Conservation (phyloP, 352 stramenopile genomes). For the Pilasporangium apinafurcum region DNA sequence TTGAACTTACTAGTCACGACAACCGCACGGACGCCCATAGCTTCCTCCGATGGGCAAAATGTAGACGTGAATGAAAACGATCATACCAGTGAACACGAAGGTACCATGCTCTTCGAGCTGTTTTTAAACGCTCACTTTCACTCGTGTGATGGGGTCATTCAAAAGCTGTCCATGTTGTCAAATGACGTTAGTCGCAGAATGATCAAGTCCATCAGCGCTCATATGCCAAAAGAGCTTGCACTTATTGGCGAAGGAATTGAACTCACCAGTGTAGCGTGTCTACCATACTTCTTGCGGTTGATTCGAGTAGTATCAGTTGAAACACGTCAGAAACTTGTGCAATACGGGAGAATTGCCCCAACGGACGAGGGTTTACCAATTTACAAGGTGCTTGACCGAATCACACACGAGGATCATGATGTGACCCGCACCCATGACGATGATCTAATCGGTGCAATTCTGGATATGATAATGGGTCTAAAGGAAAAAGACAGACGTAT, state of each 20-base stretch:
- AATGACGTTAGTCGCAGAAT: slow-evolving; percentile 12
- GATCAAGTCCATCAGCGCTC: slow-evolving; percentile 15
- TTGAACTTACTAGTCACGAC: slow-evolving; percentile 19
- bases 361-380: slow-evolving; percentile 19
- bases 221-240: slow-evolving; percentile 22
- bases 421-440: slow-evolving; percentile 1
- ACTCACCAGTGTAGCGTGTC: slow-evolving; percentile 9
- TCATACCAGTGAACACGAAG: neutral
- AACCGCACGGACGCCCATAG: neutral
- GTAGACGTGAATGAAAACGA: slow-evolving; percentile 1
- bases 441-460: slow-evolving; percentile 11
- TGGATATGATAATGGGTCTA: slow-evolving; percentile 32
- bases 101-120: slow-evolving; percentile 46
- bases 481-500: slow-evolving; percentile 28
- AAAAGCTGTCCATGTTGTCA: slow-evolving; percentile 30
- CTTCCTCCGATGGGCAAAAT: slow-evolving; percentile 2
- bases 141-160: slow-evolving; percentile 30
- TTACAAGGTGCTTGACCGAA: slow-evolving; percentile 36
- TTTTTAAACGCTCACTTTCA: slow-evolving; percentile 32
- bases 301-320: slow-evolving; percentile 20
- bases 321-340: slow-evolving; percentile 20
- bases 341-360: slow-evolving; percentile 39
- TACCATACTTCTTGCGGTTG: slow-evolving; percentile 24
- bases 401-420: neutral
- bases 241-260: slow-evolving; percentile 42